Conservation (phyloP, 2,329 filamentous ascomycete genomes). For the Curvularia sp. region DNA sequence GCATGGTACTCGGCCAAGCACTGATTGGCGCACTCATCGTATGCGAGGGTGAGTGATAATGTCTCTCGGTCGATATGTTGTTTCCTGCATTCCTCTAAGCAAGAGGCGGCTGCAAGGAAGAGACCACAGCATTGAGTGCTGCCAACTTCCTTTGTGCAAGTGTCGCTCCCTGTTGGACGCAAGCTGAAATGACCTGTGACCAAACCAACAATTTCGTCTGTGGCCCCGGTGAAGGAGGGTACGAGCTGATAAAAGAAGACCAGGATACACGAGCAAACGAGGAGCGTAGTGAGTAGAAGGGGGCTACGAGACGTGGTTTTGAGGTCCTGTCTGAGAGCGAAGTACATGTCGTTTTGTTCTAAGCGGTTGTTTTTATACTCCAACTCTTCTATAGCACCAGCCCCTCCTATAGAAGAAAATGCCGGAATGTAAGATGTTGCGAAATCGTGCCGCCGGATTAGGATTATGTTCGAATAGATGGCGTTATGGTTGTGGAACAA, state of each 20-base stretch:
- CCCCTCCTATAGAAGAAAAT: neutral
- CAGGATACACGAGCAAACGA: slow-evolving; percentile 14
- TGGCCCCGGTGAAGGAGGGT: slow-evolving; percentile 2
- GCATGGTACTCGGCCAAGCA: slow-evolving; percentile 12
- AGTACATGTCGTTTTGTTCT: slow-evolving; percentile 4
- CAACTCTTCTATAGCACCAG: neutral
- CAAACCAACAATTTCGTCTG: neutral
- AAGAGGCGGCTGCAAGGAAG: slow-evolving; percentile 7
- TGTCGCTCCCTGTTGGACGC: neutral
- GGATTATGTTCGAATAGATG: neutral
- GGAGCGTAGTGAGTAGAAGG: slow-evolving; percentile 1
- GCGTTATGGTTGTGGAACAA: neutral
- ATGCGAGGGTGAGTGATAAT: slow-evolving; percentile 3
- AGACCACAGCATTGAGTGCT: slow-evolving; percentile 8
- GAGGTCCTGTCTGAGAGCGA: neutral
- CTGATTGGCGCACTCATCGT: slow-evolving; percentile 10
- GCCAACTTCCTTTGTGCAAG: slow-evolving; percentile 13
- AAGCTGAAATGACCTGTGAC: neutral
- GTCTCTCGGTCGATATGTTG: slow-evolving; percentile 10
- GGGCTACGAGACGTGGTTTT: slow-evolving; percentile 8
- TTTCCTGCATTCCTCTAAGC: slow-evolving; percentile 13
- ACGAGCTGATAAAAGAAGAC: slow-evolving; percentile 19
- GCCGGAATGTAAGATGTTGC: neutral
- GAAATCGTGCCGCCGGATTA: neutral
- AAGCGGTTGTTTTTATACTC: neutral